Conservation (phyloP, 2,329 filamentous ascomycete species). For the Metarhizium guizhouense region DNA sequence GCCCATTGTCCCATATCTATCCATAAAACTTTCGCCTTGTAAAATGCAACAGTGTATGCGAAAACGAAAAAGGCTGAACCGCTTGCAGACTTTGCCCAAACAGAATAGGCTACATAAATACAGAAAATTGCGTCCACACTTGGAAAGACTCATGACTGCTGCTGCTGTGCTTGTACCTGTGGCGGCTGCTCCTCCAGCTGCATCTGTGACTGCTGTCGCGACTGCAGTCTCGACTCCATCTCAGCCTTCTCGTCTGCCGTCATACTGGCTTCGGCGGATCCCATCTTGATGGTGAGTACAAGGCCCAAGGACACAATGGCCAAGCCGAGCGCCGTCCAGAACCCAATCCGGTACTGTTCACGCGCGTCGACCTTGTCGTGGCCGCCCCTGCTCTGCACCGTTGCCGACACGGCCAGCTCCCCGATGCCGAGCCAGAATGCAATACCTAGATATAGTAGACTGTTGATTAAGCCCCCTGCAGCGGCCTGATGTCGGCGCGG, state of each 20-base stretch:
- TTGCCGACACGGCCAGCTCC: slow-evolving; percentile 51
- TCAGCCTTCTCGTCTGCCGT: slow-evolving; percentile 46
- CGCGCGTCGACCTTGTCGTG: slow-evolving; percentile 27
- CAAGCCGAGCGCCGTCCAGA: slow-evolving; percentile 56
- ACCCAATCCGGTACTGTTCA: slow-evolving; percentile 53
- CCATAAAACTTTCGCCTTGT: too few species aligned
- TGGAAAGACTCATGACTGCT: neutral
- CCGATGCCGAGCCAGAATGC: slow-evolving; percentile 63
- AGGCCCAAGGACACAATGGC: slow-evolving; percentile 42
- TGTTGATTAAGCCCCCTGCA: slow-evolving; percentile 63
- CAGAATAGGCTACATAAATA: too few species aligned
- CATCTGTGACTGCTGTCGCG: neutral
- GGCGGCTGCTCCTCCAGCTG: neutral
- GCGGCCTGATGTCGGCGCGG: slow-evolving; percentile 59
- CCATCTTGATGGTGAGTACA: slow-evolving; percentile 47
- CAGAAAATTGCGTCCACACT: too few species aligned
- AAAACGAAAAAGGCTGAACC: too few species aligned
- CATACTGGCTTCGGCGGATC: slow-evolving; percentile 44
- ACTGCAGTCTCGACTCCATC: slow-evolving; percentile 9
- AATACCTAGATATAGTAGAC: slow-evolving; percentile 61
- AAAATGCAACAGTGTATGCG: neutral
- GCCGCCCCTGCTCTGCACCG: slow-evolving; percentile 18
- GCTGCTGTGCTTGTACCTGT: neutral
- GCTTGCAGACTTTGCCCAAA: too few species aligned
- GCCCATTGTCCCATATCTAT: too few species aligned